Evolutionary conservation across 495 filamentous ascomycete species (phyloP), one percentile per base, ranked within the genome.

Genomic region (Delitschia confertaspora): DNA sequence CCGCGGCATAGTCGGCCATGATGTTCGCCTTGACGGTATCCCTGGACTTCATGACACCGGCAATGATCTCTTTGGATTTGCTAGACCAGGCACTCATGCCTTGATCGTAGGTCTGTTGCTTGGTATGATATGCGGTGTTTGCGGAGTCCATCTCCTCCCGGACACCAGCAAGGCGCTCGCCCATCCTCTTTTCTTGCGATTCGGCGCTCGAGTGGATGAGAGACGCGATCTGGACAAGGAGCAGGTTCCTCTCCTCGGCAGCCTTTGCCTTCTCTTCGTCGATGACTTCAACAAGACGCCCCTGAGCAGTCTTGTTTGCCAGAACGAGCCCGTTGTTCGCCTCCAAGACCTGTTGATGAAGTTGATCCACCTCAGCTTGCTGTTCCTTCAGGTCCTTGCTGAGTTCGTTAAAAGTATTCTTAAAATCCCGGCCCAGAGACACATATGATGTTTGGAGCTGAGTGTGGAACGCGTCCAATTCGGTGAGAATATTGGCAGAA

Each of bases 401-500:
- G 42, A 95, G 69, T 8, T 80, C 78, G 37, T 93, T 85, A 39
- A 96, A 95, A 29, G 89, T 75, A 13, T 61, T 63, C 54, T 89
- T 88, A 66, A 95, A 85, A 48, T 95, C 86, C 36, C 76, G 80
- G n/a, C 87, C 87, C 2, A 96, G 72, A n/a, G 74, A 75, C 51
- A 78, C 82, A 64, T 93, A 96, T 0, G 93, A 96, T 6, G 69
- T 55, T 53, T 94, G 85, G 29, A 98, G 71, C 69, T 88, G 80
- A 41, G 67, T 74, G 52, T 95, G 85, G 45, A 95, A 95, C 14
- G 72, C 72, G 6, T 77, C 70, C 25, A 96, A 71, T 60, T 96
- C 89, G 38, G 74, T 80, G 33, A 94, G 79, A n/a, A 98, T 88
- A 53, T 91, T 88, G 17, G 80, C 80, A 0, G 86, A 84, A 42